Evolutionary conservation across 2,329 filamentous ascomycete genomes (phyloP).

Genomic region (Colletotrichum neosansevieriae): DNA sequence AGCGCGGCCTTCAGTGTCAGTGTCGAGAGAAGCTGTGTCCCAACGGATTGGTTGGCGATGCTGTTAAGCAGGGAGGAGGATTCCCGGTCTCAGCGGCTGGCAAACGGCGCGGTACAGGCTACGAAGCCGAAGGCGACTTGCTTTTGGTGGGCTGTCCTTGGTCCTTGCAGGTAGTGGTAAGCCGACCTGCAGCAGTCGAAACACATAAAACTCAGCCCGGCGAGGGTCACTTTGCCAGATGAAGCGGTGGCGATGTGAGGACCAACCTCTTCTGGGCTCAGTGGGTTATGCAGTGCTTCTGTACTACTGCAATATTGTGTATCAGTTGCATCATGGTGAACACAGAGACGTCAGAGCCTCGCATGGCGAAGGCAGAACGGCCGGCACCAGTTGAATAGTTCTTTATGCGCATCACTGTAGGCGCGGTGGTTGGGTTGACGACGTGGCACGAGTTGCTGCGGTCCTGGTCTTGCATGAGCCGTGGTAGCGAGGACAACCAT

Average conservation of each 20-base stretch:
- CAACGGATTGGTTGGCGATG: neutral
- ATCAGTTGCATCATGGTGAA: constrained; percentile 4
- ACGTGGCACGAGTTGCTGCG: constrained; percentile 16
- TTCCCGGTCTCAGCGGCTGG: neutral
- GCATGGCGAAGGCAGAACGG: neutral
- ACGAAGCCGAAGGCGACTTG: neutral
- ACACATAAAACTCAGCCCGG: neutral
- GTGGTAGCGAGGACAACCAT: constrained; percentile 11
- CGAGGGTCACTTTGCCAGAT: neutral
- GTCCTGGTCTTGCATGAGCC: constrained; percentile 18
- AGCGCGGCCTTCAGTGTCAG: neutral
- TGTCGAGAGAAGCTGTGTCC: constrained; percentile 5
- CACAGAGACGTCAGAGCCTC: neutral
- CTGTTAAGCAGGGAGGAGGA: neutral
- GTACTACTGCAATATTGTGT: constrained; percentile 7
- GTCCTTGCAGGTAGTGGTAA: constrained; percentile 15
- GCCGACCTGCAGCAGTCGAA: constrained; percentile 23
- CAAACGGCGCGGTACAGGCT: neutral
- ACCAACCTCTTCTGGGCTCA: neutral
- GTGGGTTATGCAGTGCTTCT: neutral
- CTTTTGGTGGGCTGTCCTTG: constrained; percentile 3
- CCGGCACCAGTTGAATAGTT: neutral
- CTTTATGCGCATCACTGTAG: neutral
- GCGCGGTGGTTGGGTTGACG: constrained; percentile 12
- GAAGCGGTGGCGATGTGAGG: neutral